Evolutionary conservation across 805 yeast genomes (phyloP), one percentile per base, ranked within the genome.

Genomic region (Saccharomycopsis amapae): DNA sequence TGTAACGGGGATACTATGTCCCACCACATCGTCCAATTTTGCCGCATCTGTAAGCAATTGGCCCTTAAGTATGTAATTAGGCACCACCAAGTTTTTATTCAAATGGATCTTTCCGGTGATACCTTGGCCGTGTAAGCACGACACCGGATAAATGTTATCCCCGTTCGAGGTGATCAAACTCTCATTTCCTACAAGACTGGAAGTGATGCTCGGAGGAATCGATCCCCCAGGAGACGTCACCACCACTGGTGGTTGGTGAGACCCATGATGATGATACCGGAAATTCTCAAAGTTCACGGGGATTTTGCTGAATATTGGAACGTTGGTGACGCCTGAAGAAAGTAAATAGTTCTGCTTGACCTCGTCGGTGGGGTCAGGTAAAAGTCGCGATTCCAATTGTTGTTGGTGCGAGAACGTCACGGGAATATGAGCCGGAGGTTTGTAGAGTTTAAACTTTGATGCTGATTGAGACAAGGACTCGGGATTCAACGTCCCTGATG

Each of bases 201-300:
- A 40, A 10, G 52, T 32, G 20, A 51, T 33, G 12, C 48, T 42
- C 6, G 35, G 37, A 12, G 52, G 52, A 12, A 32, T 31, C 2
- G 52, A 48, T n/a, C 54, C 54, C 1, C 54, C 54, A 9, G 54
- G 54, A 13, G 47, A 40, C 4, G 50, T 51, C 20, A 51, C 38
- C 10, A 26, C 31, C n/a, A 34, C 42, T 6, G 20, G 17, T 12
- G 6, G 5, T 28, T 19, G 34, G 4, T 5, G n/a, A n/a, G n/a
- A n/a, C n/a, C n/a, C n/a, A n/a, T n/a, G 5, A 12, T 38, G 42
- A n/a, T 20, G 12, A 7, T 6, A 5, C 6, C 20, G 9, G 22
- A 39, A 15, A 10, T 41, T 6, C n/a, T 43, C 41, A 6, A 38
- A 18, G 13, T n/a, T 37, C 19, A 45, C 15, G n/a, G 32, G 32